Evolutionary conservation across 805 yeast genomes (phyloP), one percentile per base, ranked within the genome.

Genomic region (Candida argentea): DNA sequence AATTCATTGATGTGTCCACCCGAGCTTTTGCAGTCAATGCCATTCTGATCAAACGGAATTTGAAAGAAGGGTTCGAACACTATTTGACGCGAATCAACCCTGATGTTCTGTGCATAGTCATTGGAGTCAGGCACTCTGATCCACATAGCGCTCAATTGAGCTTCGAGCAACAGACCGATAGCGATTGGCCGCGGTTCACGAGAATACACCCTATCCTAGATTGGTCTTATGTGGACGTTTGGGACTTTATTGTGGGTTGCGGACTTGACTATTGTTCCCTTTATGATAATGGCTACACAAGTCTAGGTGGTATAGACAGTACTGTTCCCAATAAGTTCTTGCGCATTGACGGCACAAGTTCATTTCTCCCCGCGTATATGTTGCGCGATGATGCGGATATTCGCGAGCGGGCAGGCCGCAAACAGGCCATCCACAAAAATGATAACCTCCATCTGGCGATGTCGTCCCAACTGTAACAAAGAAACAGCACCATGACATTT

Each of bases 91-190:
- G 50, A 10, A 38, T 51, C 11, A 56, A 76, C 37, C 70, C 74
- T 1, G 40, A 61, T 4, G 61, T 83, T n/a, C 67, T 71, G 43
- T 79, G 89, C 3, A 76, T 91, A 0, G 65, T 89, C 16, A 89
- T 91, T 4, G 98, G 98, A 0, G 83, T 85, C 17, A 64, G 98
- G 30, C 66, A 80, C 32, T 73, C 84, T 3, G 98, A 91, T 48
- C 97, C 98, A 0, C 82, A 67, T 51, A 91, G 94, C 0, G 60
- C 57, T 2, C 40, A 57, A 13, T 57, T 89, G 25, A 36, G 57
- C 16, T 64, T 69, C 25, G 67, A 83, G 29, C 93, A 85, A 45
- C 52, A 45, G 22, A 91, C 98, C 0, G 95, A 89, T 45, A 77
- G 76, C 33, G 76, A 85, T 33, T 91, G 97, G 97, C 98, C 98